Base-by-base conservation (phyloP, 1,139 yeast species). In the Kluyveromyces sp. region DNA sequence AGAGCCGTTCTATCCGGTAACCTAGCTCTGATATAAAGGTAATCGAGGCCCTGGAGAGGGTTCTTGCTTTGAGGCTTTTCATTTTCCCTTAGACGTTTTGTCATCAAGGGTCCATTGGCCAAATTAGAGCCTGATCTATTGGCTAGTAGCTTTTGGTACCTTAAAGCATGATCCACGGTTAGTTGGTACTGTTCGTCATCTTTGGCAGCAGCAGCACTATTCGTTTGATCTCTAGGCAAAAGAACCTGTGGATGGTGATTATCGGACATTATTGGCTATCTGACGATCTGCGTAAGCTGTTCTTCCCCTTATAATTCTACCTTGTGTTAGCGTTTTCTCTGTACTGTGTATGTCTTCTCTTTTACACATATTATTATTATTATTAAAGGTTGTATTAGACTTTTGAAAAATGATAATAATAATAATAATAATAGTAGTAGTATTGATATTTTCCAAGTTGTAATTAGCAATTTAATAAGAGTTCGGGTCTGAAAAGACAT, bases 1-100 rank as follows among this genome's bases (percentile, higher is more conserved):
- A 79, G 58, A 30, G 71, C 68, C 4, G 73, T 61, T 29, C 73
- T 65, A 60, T 79, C 81, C 1, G 83, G 83, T 51, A 79, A 78
- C 50, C 72, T 71, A 32, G 79, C 56, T 43, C 84, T 63, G 7
- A 79, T 65, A 28, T 67, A 64, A 34, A 68, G 59, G n/a, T 61
- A 59, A 3, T 51, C 50, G 2, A 63, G 49, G 3, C 46, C 48
- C 8, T 43, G 45, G 25, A 53, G 52, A 10, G 50, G 51, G 4
- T 52, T 35, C 27, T 27, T 43, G 45, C 26, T 47, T 42, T 42
- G 55, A 43, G 28, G 47, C 36, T 50, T 53, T 52, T 41, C 54
- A 54, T 45, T 57, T 55, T 53, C 66, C 60, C 48, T 62, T 60
- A 49, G 64, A 60, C 62, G 64, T 64, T 49, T 65, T 40, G 66